phyloP scores from a whole-genome alignment of 2,329 filamentous ascomycete species.

The Exophiala viscosa region DNA sequence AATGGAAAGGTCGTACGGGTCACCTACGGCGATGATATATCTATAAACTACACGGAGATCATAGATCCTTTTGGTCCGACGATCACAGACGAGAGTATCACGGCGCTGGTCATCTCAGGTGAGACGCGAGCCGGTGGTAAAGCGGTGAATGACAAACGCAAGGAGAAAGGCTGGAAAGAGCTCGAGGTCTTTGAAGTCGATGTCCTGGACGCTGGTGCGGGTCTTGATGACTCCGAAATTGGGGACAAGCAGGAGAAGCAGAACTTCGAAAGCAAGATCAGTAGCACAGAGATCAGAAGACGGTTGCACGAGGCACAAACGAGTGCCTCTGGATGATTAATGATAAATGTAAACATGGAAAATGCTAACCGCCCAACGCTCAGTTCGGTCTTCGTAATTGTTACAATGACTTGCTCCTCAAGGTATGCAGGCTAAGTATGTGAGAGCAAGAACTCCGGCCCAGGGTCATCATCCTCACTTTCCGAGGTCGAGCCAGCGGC shows the following conservation, averaged over 20 bases:
- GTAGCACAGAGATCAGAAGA: conserved; percentile 78
- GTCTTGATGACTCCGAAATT: conserved; percentile 53
- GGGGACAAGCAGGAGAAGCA: conserved; percentile 42
- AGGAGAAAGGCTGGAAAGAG: conserved; percentile 68
- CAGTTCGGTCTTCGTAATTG: background rate
- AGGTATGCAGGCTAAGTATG: conserved; percentile 12
- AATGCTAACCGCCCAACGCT: background rate
- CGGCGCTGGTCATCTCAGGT: conserved; percentile 77
- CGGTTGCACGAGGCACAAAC: conserved; percentile 30
- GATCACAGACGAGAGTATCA: conserved; percentile 72
- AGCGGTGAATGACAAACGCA: conserved; percentile 79
- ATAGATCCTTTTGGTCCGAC: conserved; percentile 88
- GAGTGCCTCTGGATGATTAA: background rate
- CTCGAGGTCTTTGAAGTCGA: conserved; percentile 86
- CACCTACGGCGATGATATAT: conserved; percentile 47
- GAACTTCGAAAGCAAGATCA: conserved; percentile 78
- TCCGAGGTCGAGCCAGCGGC: conserved; percentile 9
- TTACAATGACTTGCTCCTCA: background rate
- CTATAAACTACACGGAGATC: conserved; percentile 77
- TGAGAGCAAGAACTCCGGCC: conserved; percentile 29
- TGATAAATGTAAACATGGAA: background rate
- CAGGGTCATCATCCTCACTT: conserved; percentile 29
- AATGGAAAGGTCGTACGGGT: conserved; percentile 39
- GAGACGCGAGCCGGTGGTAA: conserved; percentile 82
- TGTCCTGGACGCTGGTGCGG: conserved; percentile 60